Conservation (phyloP, 208 protist species). For the Lotmaria passim region DNA sequence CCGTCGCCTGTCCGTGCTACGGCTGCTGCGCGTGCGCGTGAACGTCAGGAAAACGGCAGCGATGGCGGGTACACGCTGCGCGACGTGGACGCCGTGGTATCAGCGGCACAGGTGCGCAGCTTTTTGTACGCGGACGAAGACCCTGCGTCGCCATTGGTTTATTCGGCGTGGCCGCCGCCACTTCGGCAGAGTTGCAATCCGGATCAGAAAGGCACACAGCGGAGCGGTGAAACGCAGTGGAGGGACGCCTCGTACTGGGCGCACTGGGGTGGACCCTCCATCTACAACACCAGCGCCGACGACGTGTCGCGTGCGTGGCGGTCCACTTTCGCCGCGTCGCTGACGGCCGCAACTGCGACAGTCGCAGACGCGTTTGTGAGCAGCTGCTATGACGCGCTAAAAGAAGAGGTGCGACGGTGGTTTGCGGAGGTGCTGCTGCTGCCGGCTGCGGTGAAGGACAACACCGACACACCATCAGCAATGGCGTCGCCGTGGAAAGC, state of each 20-base stretch:
- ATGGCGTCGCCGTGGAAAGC: too few species aligned
- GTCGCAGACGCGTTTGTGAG: slow-evolving; percentile 15
- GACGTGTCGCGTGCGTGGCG: slow-evolving; percentile 24
- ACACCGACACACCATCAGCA: too few species aligned
- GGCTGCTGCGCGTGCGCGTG: not conserved
- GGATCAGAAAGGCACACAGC: not conserved
- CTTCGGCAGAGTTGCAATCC: not conserved
- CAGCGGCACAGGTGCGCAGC: not conserved
- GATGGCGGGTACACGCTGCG: not conserved
- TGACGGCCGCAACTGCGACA: not conserved
- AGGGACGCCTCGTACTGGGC: slow-evolving; percentile 20
- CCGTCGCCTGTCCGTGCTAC: not conserved
- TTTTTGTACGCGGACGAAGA: not conserved
- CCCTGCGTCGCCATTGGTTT: too few species aligned
- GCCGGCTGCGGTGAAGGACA: too few species aligned
- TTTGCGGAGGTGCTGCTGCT: slow-evolving; percentile 23
- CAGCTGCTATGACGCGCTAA: slow-evolving; percentile 25
- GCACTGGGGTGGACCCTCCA: slow-evolving; percentile 24
- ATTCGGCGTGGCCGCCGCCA: too few species aligned
- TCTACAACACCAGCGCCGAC: slow-evolving; percentile 28
- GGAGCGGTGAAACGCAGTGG: not conserved
- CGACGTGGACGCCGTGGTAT: not conserved
- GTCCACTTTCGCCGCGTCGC: not conserved
- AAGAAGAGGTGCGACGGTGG: slow-evolving; percentile 21
- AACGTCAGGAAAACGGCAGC: not conserved